Base-by-base conservation (phyloP, 2,329 filamentous ascomycete genomes). In the Truncatella angustata region DNA sequence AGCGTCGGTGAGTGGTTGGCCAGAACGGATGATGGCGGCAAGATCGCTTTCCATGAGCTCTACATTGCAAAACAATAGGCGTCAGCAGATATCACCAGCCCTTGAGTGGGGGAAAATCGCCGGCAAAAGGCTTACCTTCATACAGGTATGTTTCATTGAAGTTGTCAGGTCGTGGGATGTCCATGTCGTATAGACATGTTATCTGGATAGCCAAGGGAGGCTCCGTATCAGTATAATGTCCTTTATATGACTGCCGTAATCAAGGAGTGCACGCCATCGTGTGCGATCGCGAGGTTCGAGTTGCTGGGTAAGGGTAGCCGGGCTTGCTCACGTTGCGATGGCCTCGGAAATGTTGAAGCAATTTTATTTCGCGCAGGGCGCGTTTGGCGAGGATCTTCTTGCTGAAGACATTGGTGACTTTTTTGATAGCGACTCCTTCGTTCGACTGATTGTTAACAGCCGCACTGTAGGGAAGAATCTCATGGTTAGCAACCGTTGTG, bases 331-430 rank as follows among this genome's bases (percentile, higher is more conserved):
- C 87, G 71, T 93, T 93, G 66, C 90, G 86, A 67, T 93, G 89
- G 49, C 90, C 90, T 65, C 94, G 84, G 77, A 99, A 99, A 74
- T 99, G 94, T 77, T 97, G 93, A 59, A 99, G 81, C 62, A 99
- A 83, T 83, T 97, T 99, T 75, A 99, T 97, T 77, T 99, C 94
- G 72, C 94, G 86, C 79, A 99, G 75, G 46, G 94, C 94, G 67
- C 94, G 90, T 85, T 99, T 99, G 65, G 94, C 94, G 61, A 99
- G 82, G 63, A 99, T 99, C 85, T 97, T 97, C 79, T 99, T 99
- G 82, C 91, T 97, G 75, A 99, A 99, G 65, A 99, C 93, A 88
- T 99, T 99, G 78, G 94, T 99, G 70, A 99, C 91, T 76, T 99
- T 99, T 77, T 99, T 99, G 80, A 99, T 94, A 64, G 94, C 94